phyloP scores from a whole-genome alignment of 1,284 basidiomycete species.

The Ustilago curta region DNA sequence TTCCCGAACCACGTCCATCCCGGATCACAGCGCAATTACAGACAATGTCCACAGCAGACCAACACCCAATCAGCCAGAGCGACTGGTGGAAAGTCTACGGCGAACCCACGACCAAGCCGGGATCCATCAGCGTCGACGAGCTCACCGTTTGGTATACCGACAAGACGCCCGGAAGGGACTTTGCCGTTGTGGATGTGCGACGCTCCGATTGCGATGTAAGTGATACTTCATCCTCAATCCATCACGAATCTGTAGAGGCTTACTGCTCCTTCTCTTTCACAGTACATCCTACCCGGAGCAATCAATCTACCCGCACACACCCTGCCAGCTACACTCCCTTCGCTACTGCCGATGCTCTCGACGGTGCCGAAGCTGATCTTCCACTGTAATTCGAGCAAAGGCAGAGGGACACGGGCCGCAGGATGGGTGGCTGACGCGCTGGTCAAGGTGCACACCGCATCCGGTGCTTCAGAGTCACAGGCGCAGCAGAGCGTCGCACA shows the following conservation, averaged over 20 bases:
- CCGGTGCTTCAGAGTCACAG: conserved; percentile 17
- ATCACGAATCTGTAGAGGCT: not conserved
- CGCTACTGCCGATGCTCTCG: conserved; percentile 60
- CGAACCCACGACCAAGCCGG: conserved; percentile 36
- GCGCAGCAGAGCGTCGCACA: conserved; percentile 32
- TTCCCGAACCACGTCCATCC: not conserved
- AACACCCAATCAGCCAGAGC: conserved; percentile 40
- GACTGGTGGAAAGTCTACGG: conserved; percentile 49
- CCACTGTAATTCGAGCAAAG: conserved; percentile 67
- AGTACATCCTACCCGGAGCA: conserved; percentile 65
- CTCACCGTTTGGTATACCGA: conserved; percentile 34
- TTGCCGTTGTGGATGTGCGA: conserved; percentile 57
- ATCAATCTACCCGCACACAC: conserved; percentile 70
- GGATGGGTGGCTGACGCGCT: conserved; percentile 67
- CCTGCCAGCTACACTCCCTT: conserved; percentile 64
- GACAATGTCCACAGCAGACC: conserved; percentile 22
- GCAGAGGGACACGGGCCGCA: conserved; percentile 59
- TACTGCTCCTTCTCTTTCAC: not conserved
- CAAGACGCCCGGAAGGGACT: conserved; percentile 46
- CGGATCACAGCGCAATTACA: not conserved
- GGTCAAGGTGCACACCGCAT: conserved; percentile 25
- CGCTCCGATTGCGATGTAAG: conserved; percentile 57
- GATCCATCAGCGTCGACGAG: conserved; percentile 45
- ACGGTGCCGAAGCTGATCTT: conserved; percentile 64
- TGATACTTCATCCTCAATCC: not conserved